Evolutionary conservation across 441 rosid genomes (phyloP), one percentile per base, ranked within the genome.

Genomic region (Brassica hybrid): DNA sequence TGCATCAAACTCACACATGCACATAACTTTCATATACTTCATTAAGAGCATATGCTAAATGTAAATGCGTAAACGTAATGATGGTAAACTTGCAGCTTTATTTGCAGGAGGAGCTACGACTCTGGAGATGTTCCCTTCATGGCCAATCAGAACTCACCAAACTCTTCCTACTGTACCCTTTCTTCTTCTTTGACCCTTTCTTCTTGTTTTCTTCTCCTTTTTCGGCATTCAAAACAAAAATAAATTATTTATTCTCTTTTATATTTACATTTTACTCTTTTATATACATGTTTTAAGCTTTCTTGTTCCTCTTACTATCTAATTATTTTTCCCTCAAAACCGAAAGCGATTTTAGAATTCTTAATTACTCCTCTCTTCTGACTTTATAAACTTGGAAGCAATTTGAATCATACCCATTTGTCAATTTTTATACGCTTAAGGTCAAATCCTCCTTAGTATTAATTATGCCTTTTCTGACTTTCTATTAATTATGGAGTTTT

Each of bases 121-220:
- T 82, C 94, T 94, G 90, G 99, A 96, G 84, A 94, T 94, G 96
- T 96, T 94, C 88, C 99, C 98, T 84, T 89, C 99, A 65, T 92
- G 97, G 98, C 98, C 99, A 88, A 91, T 96, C 71, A 96, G 97
- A 89, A 88, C 88, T 85, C 97, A 93, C 72, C 97, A 91, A 73
- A 96, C 93, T 82, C 94, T 90, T 76, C 86, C 88, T 89, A 91
- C 92, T 83, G 83, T 86, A 85, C 65, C 32, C 88, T 86, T 84
- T 83, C 84, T 81, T 69, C 54, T 59, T 70, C 83, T 87, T 90
- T 85, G 93, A 88, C 95, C 88, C 78, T 78, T 79, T 88, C 79
- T 68, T 77, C 83, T 78, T 71, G 71, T 72, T 54, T 58, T 77
- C 50, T 80, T 79, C 69, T 75, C 70, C 41, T 60, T 80, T 80